Evolutionary conservation across 2,329 filamentous ascomycete genomes (phyloP), one percentile per base, ranked within the genome.

Genomic region (Uncinocarpus reesii): DNA sequence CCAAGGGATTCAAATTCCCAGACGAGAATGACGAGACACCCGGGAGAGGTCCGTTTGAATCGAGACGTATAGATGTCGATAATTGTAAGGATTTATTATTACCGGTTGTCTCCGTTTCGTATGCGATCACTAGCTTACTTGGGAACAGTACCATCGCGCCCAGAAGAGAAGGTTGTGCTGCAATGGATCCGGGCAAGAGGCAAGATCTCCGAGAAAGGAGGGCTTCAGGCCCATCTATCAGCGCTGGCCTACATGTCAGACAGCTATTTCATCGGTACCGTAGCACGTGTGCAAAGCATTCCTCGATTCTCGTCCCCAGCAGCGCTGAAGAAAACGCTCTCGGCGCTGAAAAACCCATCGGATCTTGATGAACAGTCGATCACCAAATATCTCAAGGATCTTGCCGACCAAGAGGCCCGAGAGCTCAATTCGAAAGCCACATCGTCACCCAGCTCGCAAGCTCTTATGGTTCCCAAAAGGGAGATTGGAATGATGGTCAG

Each of bases 171-270:
- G 60, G 78, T 77, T 61, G 77, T 83, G 49, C 74, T 78, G 43
- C 79, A 82, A 57, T 68, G 66, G 51, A 56, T 70, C 18, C 65
- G 68, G 6, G 63, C 66, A 4, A 62, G 67, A 28, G 88, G 88
- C 26, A 73, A 66, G 49, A 92, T 96, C 58, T 84, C 81, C 35
- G 74, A 77, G 1, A 73, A 73, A 2, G 86, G 86, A 16, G 86
- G 87, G 1, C 79, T 83, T 54, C 78, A 84, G 58, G 86, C 88
- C 8, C 89, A 96, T 62, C 72, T 95, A 29, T 83, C 79, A 31
- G 92, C 92, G 7, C 74, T 98, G 53, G 90, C 90, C 20, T 98
- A 96, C 70, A 85, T 96, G 71, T 86, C 82, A 21, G 90, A 96
- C 68, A 84, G 78, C 61, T 92, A 86, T 70, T 96, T 98, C 68